Percentiles rank a stretch among this genome's conserved stretches.
phyloP scores from a whole-genome alignment of 306 rosid species.

The Cucurbita ficifolia region DNA sequence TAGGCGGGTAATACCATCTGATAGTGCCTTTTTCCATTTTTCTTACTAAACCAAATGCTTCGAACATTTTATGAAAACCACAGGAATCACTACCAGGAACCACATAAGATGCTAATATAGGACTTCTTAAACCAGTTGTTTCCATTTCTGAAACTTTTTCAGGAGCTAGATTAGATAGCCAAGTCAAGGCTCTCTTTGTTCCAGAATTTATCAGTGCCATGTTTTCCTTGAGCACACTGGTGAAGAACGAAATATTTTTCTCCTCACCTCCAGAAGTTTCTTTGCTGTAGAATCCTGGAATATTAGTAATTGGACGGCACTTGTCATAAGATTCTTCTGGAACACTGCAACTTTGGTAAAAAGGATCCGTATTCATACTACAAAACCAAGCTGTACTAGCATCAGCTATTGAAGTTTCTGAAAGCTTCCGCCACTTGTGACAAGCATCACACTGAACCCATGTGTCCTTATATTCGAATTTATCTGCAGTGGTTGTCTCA shows the following conservation, averaged over 20 bases:
- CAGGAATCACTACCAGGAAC: slow-evolving; percentile 22
- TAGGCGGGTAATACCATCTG: slow-evolving; percentile 65
- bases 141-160: slow-evolving; percentile 65
- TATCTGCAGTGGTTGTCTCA: slow-evolving; percentile 15
- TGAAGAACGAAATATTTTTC: slow-evolving; percentile 64
- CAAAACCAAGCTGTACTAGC: slow-evolving; percentile 77
- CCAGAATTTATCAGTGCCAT: slow-evolving; percentile 37
- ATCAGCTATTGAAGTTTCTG: slow-evolving; percentile 35
- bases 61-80: slow-evolving; percentile 50
- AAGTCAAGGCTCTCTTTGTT: slow-evolving; percentile 60
- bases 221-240: slow-evolving; percentile 71
- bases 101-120: slow-evolving; percentile 27
- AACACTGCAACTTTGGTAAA: slow-evolving; percentile 52
- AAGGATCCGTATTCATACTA: slow-evolving; percentile 71
- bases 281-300: slow-evolving; percentile 67
- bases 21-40: slow-evolving; percentile 48
- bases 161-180: slow-evolving; percentile 56
- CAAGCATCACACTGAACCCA: slow-evolving; percentile 97
- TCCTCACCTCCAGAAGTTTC: slow-evolving; percentile 57
- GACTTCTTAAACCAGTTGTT: slow-evolving; percentile 61
- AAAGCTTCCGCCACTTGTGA: slow-evolving; percentile 81
- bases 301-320: slow-evolving; percentile 35
- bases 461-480: slow-evolving; percentile 37
- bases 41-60: slow-evolving; percentile 73
- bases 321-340: slow-evolving; percentile 53